Evolutionary conservation across 495 filamentous ascomycete species (phyloP).

Genomic region (Penicillium malachiteum): DNA sequence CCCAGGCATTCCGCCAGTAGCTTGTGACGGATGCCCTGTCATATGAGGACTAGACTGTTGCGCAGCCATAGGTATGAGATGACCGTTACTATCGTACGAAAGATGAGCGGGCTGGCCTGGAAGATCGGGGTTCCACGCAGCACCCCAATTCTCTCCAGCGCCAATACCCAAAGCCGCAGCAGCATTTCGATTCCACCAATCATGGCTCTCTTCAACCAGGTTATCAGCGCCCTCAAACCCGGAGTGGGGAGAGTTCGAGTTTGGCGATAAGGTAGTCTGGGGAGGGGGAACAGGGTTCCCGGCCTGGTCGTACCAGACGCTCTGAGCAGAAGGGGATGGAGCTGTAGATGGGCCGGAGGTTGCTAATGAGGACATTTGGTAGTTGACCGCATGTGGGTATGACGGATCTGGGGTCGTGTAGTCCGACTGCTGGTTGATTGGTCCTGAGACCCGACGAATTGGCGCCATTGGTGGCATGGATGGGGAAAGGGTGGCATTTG

Average conservation of each 20-base stretch:
- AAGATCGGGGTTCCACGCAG: conserved; percentile 14
- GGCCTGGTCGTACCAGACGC: conserved; percentile 28
- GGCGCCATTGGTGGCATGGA: conserved; percentile 25
- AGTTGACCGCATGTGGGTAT: conserved; percentile 27
- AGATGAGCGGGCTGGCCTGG: conserved; percentile 4
- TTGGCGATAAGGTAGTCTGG: conserved; percentile 22
- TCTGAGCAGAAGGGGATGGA: conserved; percentile 7
- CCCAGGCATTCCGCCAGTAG: neutral
- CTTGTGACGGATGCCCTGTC: conserved; percentile 9
- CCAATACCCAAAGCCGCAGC: conserved; percentile 36
- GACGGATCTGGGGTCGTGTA: conserved; percentile 35
- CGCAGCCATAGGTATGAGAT: conserved; percentile 14
- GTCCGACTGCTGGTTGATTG: conserved; percentile 21
- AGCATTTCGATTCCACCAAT: conserved; percentile 59
- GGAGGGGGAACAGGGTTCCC: conserved; percentile 13
- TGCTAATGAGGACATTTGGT: conserved; percentile 17
- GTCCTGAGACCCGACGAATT: conserved; percentile 18
- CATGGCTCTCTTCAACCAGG: conserved; percentile 53
- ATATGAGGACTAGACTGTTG: conserved; percentile 8
- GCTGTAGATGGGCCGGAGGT: conserved; percentile 14
- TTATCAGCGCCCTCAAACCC: conserved; percentile 48
- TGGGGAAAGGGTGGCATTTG: conserved; percentile 8
- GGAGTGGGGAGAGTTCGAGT: conserved; percentile 34
- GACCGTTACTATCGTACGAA: conserved; percentile 8
- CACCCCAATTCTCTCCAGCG: conserved; percentile 49